Evolutionary conservation across 2,329 filamentous ascomycete species (phyloP), one percentile per base, ranked within the genome.

Genomic region (Colletotrichum magnum): DNA sequence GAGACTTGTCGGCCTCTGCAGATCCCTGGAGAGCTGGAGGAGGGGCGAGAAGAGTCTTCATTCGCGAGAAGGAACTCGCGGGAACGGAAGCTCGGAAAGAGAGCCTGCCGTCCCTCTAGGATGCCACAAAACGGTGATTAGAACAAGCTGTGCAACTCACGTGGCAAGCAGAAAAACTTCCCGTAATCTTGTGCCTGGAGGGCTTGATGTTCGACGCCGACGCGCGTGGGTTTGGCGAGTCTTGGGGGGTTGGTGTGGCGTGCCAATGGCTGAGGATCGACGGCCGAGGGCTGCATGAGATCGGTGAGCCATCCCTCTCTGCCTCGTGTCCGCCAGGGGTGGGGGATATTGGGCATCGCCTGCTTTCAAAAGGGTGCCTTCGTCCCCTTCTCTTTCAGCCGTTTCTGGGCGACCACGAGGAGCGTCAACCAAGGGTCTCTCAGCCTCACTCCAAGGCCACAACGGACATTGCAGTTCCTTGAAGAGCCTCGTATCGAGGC

Each of bases 81-180:
- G 26, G 24, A 28, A 16, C 24, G 13, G 10, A 53, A 41, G 16
- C 16, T 5, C 41, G 16, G 41, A 15, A 43, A 43, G 41, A 43
- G 6, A 43, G 16, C 13, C 41, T 15, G 16, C 13, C 41, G 13
- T 43, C 41, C 13, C 21, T 12, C 16, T 5, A 56, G 32, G 13
- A 16, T n/a, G 18, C 50, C 43, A 43, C 32, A 21, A 13, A 45
- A 21, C 32, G 50, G 51, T 43, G 54, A 28, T 13, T 4, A 10
- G 26, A 60, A 28, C 7, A 36, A 41, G 50, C 43, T 39, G 60
- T 69, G 26, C 54, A 39, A 56, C 61, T 45, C 56, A 53, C 43
- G 41, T 43, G 41, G 41, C 32, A 36, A 56, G 64, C 32, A 36
- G 50, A 58, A 9, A 56, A 60, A 56, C 16, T 3, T 21, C 39